Base-by-base conservation (phyloP, 23 red algal genomes). In the Chondrus crispus region DNA sequence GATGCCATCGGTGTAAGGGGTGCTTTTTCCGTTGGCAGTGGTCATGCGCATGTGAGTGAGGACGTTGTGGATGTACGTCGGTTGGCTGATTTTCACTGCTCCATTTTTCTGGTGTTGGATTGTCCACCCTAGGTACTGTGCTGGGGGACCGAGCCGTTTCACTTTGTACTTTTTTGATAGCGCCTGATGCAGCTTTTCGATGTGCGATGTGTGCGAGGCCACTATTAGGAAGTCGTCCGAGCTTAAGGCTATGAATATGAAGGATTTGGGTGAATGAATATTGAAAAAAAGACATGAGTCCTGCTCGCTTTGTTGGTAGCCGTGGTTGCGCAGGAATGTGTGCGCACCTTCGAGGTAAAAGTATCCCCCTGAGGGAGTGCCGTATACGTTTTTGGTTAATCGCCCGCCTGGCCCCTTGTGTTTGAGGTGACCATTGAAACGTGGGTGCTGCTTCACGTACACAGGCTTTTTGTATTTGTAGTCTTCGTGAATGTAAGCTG, bases 211-310 rank as follows among this genome's bases (percentile, higher is more conserved):
- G 9, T 76, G 26, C 9, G 2, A 40, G 33, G 70, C 70, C 20
- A 76, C 33, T 76, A 76, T 46, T 26, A 76, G 70, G 26, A 76
- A 76, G 70, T 76, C 70, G 41, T 76, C 70, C 10, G 43, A 40
- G 12, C 10, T 76, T 26, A 46, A 6, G 38, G 36, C 10, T 1
- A 76, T 20, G 36, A 76, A 40, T 8, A 38, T 76, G 41, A 76
- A 39, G 13, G 47, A 57, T 14, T 76, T 38, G 36, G 7, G 70
- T 76, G 30, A 26, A 40, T 39, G 1, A 20, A 43, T 36, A 20
- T 39, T 43, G 41, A 38, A 20, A n/a, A 40, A 76, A 26, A 76
- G 24, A 38, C 2, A 76, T 40, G 70, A 12, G 1, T 76, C 70
- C 9, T 37, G 26, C 20, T 76, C 38, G 33, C 36, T 43, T 38